phyloP scores from a whole-genome alignment of 108 stramenopile genomes.

The Cyclotella choctawhatcheeana region DNA sequence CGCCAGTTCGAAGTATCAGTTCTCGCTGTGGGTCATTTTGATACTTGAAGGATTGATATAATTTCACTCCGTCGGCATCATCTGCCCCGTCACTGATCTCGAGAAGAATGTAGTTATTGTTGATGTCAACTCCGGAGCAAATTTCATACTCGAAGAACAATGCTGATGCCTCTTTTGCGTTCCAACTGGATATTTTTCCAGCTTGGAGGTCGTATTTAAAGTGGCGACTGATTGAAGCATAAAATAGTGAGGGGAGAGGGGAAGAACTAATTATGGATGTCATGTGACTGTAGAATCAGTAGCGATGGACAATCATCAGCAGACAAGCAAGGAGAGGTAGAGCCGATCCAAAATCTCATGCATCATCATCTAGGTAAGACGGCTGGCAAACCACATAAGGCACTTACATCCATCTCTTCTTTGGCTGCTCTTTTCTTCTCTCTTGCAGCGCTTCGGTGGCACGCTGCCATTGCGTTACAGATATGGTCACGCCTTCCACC shows the following conservation, averaged over 20 bases:
- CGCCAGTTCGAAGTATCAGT: neutral
- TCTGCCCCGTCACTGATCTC: constrained; percentile 8
- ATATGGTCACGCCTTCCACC: neutral
- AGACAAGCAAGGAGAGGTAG: neutral
- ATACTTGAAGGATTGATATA: constrained; percentile 12
- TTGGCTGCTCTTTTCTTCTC: neutral
- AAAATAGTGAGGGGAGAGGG: neutral
- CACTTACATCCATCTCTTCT: constrained; percentile 5
- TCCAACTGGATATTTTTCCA: neutral
- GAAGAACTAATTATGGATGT: neutral
- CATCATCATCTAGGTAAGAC: neutral
- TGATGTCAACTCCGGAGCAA: neutral
- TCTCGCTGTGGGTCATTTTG: constrained; percentile 10
- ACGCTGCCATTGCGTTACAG: neutral
- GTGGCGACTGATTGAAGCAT: neutral
- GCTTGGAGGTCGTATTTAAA: constrained; percentile 8
- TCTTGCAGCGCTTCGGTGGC: neutral
- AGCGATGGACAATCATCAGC: too few relatives aligned
- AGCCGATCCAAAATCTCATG: neutral
- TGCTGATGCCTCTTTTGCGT: neutral
- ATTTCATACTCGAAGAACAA: neutral
- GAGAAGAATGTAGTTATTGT: neutral
- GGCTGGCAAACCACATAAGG: neutral
- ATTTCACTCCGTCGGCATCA: neutral
- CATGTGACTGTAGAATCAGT: too few relatives aligned